Evolutionary conservation across 108 stramenopile genomes (phyloP).

Genomic region (Stephanodiscus minutulus): DNA sequence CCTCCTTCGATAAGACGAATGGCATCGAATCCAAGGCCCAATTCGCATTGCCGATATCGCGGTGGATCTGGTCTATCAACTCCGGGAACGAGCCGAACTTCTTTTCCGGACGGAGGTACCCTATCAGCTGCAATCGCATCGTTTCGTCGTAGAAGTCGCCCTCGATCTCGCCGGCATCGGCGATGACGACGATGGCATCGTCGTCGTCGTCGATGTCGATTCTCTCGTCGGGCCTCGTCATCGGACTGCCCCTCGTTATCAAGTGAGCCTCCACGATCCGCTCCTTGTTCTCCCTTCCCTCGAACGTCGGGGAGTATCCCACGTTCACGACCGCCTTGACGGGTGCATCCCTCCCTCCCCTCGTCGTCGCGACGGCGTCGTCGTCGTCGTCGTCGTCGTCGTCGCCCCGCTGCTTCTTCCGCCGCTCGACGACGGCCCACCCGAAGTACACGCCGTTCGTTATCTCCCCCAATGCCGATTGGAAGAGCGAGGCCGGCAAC

Average conservation of each 20-base stretch:
- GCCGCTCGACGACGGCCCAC: slow-evolving; percentile 70
- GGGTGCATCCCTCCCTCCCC: slow-evolving; percentile 31
- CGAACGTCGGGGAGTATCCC: slow-evolving; percentile 91
- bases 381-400: too few relatives aligned
- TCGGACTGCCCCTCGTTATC: slow-evolving; percentile 53
- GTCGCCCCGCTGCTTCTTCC: neutral
- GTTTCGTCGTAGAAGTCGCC: slow-evolving; percentile 83
- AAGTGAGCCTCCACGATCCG: slow-evolving; percentile 92
- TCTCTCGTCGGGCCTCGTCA: slow-evolving; percentile 16
- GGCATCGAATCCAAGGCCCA: slow-evolving; percentile 57
- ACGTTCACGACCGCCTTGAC: slow-evolving; percentile 89
- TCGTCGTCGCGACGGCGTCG: neutral
- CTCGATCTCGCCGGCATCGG: slow-evolving; percentile 24
- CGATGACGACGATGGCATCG: slow-evolving; percentile 19
- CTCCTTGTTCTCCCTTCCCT: slow-evolving; percentile 83
- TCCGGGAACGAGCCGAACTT: slow-evolving; percentile 83
- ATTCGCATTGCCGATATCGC: slow-evolving; percentile 71
- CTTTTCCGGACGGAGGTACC: slow-evolving; percentile 75
- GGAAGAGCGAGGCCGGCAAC: slow-evolving; percentile 79
- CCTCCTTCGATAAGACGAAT: slow-evolving; percentile 47
- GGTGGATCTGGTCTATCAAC: slow-evolving; percentile 71
- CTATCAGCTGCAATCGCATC: slow-evolving; percentile 76
- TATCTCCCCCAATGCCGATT: slow-evolving; percentile 66
- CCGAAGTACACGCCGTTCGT: slow-evolving; percentile 85
- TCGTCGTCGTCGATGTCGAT: slow-evolving; percentile 3